A percentile compares a stretch with the other conserved stretches of the same genome.
phyloP scores from a whole-genome alignment of 179 eudicot species.

The Silene vulgaris region DNA sequence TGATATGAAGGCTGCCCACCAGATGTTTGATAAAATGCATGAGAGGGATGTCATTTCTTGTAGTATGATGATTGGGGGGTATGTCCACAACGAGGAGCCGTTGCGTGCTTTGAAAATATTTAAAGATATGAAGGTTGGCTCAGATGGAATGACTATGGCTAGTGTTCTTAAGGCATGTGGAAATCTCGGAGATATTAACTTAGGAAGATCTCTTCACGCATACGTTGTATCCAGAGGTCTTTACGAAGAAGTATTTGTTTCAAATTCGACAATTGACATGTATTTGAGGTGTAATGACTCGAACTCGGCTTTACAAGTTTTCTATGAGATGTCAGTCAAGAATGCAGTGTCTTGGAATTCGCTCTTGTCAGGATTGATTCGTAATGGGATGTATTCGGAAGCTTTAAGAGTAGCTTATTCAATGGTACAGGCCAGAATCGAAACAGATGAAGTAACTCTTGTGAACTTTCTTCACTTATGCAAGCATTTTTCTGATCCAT shows the following conservation, averaged over 20 bases:
- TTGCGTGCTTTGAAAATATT: slow-evolving; percentile 45
- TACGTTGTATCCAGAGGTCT: slow-evolving; percentile 48
- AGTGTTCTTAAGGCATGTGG: slow-evolving; percentile 61
- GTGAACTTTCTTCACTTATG: slow-evolving; percentile 60
- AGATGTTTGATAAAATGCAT: slow-evolving; percentile 64
- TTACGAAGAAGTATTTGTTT: slow-evolving; percentile 47
- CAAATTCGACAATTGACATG: slow-evolving; percentile 55
- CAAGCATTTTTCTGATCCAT: slow-evolving; percentile 43
- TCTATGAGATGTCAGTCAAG: slow-evolving; percentile 44
- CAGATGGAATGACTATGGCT: slow-evolving; percentile 66
- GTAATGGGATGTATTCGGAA: slow-evolving; percentile 47
- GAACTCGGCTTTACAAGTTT: slow-evolving; percentile 47
- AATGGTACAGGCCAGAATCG: slow-evolving; percentile 43
- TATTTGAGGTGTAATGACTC: slow-evolving; percentile 54
- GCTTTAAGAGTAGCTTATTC: slow-evolving; percentile 46
- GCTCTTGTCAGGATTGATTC: slow-evolving; percentile 56
- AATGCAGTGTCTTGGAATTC: slow-evolving; percentile 75
- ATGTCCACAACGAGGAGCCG: slow-evolving; percentile 42
- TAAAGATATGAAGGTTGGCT: slow-evolving; percentile 44
- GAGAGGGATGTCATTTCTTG: slow-evolving; percentile 74
- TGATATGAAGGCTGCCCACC: slow-evolving; percentile 40
- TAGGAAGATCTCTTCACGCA: slow-evolving; percentile 50
- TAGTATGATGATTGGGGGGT: slow-evolving; percentile 69
- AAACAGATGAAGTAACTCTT: slow-evolving; percentile 67
- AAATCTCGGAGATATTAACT: slow-evolving; percentile 30